Conservation (phyloP, 352 stramenopile species). For the Phytophthora pistaciae region DNA sequence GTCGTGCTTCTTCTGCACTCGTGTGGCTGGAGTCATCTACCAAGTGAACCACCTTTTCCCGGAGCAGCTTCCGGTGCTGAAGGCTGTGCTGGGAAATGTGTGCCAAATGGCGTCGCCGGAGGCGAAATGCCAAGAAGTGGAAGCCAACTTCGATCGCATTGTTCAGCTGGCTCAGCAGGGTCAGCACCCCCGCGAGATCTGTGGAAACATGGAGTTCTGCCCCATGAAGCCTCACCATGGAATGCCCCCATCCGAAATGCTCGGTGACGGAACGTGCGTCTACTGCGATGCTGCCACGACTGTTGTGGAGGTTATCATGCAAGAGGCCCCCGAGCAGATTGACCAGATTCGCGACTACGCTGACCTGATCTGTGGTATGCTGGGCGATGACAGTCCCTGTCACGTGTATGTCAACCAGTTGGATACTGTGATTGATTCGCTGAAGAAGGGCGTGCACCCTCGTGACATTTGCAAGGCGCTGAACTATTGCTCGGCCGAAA, state of each 20-base stretch:
- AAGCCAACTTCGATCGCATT: constrained; percentile 69
- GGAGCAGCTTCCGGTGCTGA: constrained; percentile 51
- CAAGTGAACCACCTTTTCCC: constrained; percentile 50
- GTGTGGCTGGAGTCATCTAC: constrained; percentile 47
- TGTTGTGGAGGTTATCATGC: constrained; percentile 52
- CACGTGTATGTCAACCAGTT: constrained; percentile 55
- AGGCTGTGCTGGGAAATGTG: constrained; percentile 46
- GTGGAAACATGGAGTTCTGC: constrained; percentile 51
- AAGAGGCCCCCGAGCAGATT: constrained; percentile 55
- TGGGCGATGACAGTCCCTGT: constrained; percentile 58
- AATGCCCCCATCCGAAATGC: constrained; percentile 2
- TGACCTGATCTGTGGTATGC: constrained; percentile 64
- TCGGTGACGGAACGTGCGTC: constrained; percentile 45
- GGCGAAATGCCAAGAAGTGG: constrained; percentile 57
- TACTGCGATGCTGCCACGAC: constrained; percentile 71
- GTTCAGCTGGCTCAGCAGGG: constrained; percentile 61
- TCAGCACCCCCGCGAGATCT: constrained; percentile 56
- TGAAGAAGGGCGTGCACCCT: constrained; percentile 53
- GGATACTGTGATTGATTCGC: constrained; percentile 55
- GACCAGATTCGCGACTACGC: constrained; percentile 57
- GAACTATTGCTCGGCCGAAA: constrained; percentile 47
- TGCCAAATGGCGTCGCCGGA: constrained; percentile 52
- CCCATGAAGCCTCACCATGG: constrained; percentile 18
- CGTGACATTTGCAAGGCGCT: constrained; percentile 54
- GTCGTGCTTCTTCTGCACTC: constrained; percentile 61